Evolutionary conservation across 1,284 basidiomycete genomes (phyloP), one percentile per base, ranked within the genome.

Genomic region (Ustanciosporium gigantosporum): DNA sequence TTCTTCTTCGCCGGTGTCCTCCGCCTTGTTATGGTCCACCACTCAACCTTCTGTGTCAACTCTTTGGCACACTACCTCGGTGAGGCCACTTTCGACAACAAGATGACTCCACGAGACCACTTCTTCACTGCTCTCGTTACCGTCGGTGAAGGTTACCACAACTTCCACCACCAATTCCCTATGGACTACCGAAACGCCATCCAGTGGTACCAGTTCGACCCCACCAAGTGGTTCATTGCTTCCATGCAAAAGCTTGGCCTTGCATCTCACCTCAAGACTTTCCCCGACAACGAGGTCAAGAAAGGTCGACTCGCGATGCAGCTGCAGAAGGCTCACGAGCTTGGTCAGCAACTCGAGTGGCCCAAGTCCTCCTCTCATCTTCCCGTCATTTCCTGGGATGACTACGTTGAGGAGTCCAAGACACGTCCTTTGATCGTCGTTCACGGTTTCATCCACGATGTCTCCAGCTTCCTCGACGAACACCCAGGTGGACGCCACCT

Each of bases 131-230:
- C 74, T 11, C 51, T 76, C 15, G 73, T 72, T 37, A 76, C 74
- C 27, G 66, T 76, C 23, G 74, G 74, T 14, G 74, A 76, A 49
- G 74, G 74, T 17, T 76, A 76, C 62, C 74, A 76, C 69, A 76
- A 76, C 57, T 76, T 75, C 69, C 74, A 76, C 66, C 74, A 76
- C 57, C 73, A 76, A 46, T 76, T 76, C 69, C 74, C 74, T 25
- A 75, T 76, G 73, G 74, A 76, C 61, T 75, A 70, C 65, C 67
- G 74, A 16, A 77, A 77, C 46, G 74, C 73, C 15, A 53, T 73
- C 24, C 55, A 68, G 39, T 77, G 74, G 74, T 72, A 73, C 57
- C 74, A 77, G 53, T 77, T 73, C 43, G 74, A 77, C 53, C 74
- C 74, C 13, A 77, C 74, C 44, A 77, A 77, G 64, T 77, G 74